Evolutionary conservation across 345 rosid genomes (phyloP).

Genomic region (Salix purpurea): DNA sequence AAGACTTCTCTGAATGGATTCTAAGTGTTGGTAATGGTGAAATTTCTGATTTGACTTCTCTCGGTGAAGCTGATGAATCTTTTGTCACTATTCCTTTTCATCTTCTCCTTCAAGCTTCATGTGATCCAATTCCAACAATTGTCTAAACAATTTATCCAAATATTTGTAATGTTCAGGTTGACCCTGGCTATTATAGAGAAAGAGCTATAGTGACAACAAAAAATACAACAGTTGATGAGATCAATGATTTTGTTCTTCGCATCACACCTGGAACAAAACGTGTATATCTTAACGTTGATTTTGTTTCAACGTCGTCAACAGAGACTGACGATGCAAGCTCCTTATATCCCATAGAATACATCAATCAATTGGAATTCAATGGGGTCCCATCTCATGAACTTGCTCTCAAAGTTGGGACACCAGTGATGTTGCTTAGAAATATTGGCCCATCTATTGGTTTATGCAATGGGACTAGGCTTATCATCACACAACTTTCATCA

Average conservation of each 20-base stretch:
- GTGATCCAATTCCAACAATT: background rate
- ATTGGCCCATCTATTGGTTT: background rate
- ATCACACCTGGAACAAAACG: fast-evolving
- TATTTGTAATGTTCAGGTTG: too few species aligned
- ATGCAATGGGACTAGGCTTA: conserved; percentile 10
- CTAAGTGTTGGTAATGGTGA: background rate
- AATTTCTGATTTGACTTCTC: background rate
- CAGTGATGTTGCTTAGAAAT: conserved; percentile 3
- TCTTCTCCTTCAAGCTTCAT: background rate
- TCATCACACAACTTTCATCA: background rate
- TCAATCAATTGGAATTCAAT: background rate
- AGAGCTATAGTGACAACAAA: background rate
- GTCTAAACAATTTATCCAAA: background rate
- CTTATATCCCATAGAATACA: background rate
- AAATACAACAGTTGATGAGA: background rate
- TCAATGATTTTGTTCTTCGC: background rate
- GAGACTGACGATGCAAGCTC: background rate
- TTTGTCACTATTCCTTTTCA: background rate
- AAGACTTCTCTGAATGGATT: background rate
- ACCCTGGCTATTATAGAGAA: background rate
- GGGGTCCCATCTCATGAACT: background rate
- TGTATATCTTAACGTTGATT: background rate
- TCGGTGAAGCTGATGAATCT: background rate
- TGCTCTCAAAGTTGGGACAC: conserved; percentile 1
- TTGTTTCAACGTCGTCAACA: background rate